phyloP scores from a whole-genome alignment of 139 green algal species.

The Chlamydomonas sp. region DNA sequence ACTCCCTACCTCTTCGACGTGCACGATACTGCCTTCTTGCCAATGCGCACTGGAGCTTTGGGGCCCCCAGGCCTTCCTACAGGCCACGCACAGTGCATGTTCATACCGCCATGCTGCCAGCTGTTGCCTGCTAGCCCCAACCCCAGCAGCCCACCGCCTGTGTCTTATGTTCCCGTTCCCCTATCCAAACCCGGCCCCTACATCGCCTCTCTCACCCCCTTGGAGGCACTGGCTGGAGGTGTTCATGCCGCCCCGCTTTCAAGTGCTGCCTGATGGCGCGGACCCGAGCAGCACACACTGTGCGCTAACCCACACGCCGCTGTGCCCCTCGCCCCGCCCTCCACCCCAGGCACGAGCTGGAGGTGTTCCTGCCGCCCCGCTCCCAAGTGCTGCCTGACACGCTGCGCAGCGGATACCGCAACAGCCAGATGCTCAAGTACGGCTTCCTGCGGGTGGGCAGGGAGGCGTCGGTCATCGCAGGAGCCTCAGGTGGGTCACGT shows the following conservation, averaged over 20 bases:
- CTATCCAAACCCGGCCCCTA: neutral
- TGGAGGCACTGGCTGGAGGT: slow-evolving; percentile 47
- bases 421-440: slow-evolving; percentile 50
- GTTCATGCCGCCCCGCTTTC: slow-evolving; percentile 40
- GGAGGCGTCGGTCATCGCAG: slow-evolving; percentile 45
- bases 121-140: too few species aligned
- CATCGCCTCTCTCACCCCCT: neutral
- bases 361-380: slow-evolving; percentile 56
- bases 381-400: slow-evolving; percentile 45
- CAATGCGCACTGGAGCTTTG: too few species aligned
- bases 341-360: slow-evolving; percentile 47
- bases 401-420: slow-evolving; percentile 49
- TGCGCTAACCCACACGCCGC: too few species aligned
- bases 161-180: neutral
- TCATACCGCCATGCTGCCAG: too few species aligned
- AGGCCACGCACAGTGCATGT: too few species aligned
- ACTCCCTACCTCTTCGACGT: too few species aligned
- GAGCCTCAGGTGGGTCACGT: slow-evolving; percentile 26
- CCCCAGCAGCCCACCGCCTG: too few species aligned
- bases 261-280: slow-evolving; percentile 39
- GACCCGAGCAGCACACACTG: neutral
- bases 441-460: slow-evolving; percentile 46
- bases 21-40: too few species aligned
- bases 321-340: neutral
- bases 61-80: too few species aligned